These are phyloP conservation scores for Euphorbia pulcherrima DNA, from an alignment of 345 rosid species.

Conservation along the genomic window DNA sequence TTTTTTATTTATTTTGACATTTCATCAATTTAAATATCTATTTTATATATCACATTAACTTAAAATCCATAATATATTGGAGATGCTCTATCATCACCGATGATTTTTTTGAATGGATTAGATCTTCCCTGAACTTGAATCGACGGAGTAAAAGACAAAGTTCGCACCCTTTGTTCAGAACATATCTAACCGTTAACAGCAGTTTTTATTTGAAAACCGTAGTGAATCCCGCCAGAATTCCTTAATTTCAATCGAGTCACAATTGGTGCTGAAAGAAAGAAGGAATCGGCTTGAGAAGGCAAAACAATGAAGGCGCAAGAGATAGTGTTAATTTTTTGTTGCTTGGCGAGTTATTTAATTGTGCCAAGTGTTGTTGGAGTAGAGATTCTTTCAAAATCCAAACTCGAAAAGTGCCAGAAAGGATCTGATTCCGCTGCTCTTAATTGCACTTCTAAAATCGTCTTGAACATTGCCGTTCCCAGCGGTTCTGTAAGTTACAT, in stretches of 20 bases:
- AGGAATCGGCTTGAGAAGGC: background rate
- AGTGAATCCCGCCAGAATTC: conserved; percentile 12
- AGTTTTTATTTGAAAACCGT: background rate
- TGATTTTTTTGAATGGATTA: too few relatives aligned
- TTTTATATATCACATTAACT: too few relatives aligned
- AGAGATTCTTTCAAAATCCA: conserved; percentile 65
- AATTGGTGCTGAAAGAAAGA: too few relatives aligned
- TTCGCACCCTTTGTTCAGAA: too few relatives aligned
- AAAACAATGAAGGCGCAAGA: background rate
- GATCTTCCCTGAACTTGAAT: too few relatives aligned
- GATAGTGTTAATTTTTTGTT: background rate
- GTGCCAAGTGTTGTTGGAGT: conserved; percentile 1
- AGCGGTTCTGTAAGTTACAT: conserved; percentile 50
- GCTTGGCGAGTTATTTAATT: background rate
- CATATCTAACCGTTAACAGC: conserved; percentile 24
- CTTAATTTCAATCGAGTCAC: background rate
- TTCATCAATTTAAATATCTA: too few relatives aligned
- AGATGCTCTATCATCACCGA: too few relatives aligned
- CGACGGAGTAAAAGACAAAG: too few relatives aligned
- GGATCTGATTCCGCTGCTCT: conserved; percentile 27
- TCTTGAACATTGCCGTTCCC: conserved; percentile 60
- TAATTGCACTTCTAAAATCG: conserved; percentile 56
- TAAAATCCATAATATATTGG: too few relatives aligned
- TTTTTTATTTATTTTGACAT: too few relatives aligned
- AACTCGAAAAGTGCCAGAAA: conserved; percentile 56